These are phyloP conservation scores for Taiozyma sp. DNA, from an alignment of 1,139 yeast species.

Conservation along the genomic window DNA sequence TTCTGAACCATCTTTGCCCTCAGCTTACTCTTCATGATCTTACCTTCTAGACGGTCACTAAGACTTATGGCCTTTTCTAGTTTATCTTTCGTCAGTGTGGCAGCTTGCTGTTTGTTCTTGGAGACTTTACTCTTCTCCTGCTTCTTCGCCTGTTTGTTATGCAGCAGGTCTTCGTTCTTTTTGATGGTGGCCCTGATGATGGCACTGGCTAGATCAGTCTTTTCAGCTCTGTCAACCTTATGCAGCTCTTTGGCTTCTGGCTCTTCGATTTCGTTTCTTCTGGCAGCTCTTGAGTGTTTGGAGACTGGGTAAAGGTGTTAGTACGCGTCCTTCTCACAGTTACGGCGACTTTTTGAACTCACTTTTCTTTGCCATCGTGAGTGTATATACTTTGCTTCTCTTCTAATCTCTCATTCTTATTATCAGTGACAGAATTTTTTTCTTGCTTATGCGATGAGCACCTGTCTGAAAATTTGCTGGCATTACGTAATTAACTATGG, in stretches of 20 bases:
- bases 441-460: not conserved
- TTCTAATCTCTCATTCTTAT: not conserved
- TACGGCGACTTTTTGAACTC: not conserved
- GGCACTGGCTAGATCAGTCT: slow-evolving; percentile 55
- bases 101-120: slow-evolving; percentile 28
- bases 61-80: slow-evolving; percentile 47
- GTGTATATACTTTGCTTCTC: not conserved
- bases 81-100: slow-evolving; percentile 31
- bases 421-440: not conserved
- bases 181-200: slow-evolving; percentile 62
- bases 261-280: slow-evolving; percentile 50
- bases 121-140: slow-evolving; percentile 32
- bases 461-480: not conserved
- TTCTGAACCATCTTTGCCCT: slow-evolving; percentile 58
- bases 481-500: not conserved
- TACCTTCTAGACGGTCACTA: slow-evolving; percentile 53
- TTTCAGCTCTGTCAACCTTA: slow-evolving; percentile 51
- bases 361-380: slow-evolving; percentile 24
- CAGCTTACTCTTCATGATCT: slow-evolving; percentile 59
- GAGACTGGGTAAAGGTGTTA: slow-evolving; percentile 35
- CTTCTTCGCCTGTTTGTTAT: slow-evolving; percentile 45
- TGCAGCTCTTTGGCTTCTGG: slow-evolving; percentile 47
- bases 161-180: slow-evolving; percentile 59
- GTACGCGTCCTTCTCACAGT: not conserved
- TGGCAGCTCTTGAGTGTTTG: slow-evolving; percentile 73